Evolutionary conservation across 805 yeast genomes (phyloP), one percentile per base, ranked within the genome.

Genomic region (Kodamaea neixiangensis): DNA sequence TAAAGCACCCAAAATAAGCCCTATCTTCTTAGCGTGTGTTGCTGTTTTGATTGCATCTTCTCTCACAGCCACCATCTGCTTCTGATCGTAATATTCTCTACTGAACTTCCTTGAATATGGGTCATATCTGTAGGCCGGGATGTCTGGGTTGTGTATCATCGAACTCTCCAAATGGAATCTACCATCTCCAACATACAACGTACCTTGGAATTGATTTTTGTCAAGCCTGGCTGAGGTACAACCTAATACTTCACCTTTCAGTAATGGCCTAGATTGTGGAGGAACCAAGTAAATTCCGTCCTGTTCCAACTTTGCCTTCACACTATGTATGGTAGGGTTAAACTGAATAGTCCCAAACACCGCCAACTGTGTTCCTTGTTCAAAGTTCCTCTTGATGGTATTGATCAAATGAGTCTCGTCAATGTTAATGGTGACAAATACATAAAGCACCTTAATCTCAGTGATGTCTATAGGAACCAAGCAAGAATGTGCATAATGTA

Each of bases 401-500:
- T 85, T 86, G 20, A 89, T 68, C 43, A 94, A 72, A 66, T 94
- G 99, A 1, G 72, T 70, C 60, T 87, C 92, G 65, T 94, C 97
- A 49, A 94, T 89, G 54, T 82, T 82, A 44, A 94, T 94, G 3
- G 98, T 92, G 21, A 94, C 99, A 69, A 94, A 94, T 5, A 94
- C 89, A 63, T 94, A 94, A n/a, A 94, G 71, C 13, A 94, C 97
- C 69, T 91, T 92, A 64, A 94, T 92, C 33, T 80, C 75, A 5
- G 98, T 94, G 44, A 93, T 79, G 65, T 92, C 98, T 22, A 94
- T 88, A 2, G 99, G 99, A 0, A 94, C 97, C 43, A 94, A 75
- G 69, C 99, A 94, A 6, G 97, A 90, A 66, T 94, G 99, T 1
- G 99, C 99, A 68, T 94, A 94, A 69, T 94, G 99, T 11, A 93